Evolutionary conservation across 2,329 filamentous ascomycete genomes (phyloP).

Genomic region (Paecilomyces sp.): DNA sequence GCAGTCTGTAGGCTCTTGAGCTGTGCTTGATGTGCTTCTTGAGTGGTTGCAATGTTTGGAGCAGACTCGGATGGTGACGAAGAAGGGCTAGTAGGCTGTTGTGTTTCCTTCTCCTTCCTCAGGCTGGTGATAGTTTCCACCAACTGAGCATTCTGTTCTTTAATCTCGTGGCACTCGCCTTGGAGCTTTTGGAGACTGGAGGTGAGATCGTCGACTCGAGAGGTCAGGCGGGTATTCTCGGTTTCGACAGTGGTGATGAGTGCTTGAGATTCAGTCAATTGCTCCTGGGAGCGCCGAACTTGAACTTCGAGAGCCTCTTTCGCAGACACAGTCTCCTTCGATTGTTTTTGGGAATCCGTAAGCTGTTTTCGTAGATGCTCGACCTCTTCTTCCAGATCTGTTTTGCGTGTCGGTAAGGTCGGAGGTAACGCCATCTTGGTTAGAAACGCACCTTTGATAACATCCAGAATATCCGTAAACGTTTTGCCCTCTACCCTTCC

Average conservation of each 20-base stretch:
- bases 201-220: constrained; percentile 27
- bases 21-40: constrained; percentile 28
- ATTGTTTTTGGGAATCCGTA: constrained; percentile 20
- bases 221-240: constrained; percentile 31
- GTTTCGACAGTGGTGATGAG: constrained; percentile 31
- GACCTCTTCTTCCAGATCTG: constrained; percentile 10
- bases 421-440: constrained; percentile 9
- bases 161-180: constrained; percentile 20
- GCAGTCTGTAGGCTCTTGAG: constrained; percentile 28
- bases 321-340: constrained; percentile 19
- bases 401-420: constrained; percentile 10
- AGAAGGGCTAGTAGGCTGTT: constrained; percentile 23
- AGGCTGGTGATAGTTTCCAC: constrained; percentile 22
- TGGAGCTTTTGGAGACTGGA: constrained; percentile 23
- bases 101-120: constrained; percentile 17
- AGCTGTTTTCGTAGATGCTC: constrained; percentile 21
- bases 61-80: constrained; percentile 17
- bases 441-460: constrained; percentile 27
- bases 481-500: constrained; percentile 27
- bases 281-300: constrained; percentile 26
- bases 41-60: constrained; percentile 12
- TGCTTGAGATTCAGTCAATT: constrained; percentile 27
- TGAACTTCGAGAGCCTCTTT: constrained; percentile 28
- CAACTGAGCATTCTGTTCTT: constrained; percentile 24
- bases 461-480: constrained; percentile 32